A percentile compares a stretch with the other conserved stretches of the same genome.
Evolutionary conservation across 2,329 filamentous ascomycete genomes (phyloP).

Genomic region (Stagonosporopsis cucurbitacearum): DNA sequence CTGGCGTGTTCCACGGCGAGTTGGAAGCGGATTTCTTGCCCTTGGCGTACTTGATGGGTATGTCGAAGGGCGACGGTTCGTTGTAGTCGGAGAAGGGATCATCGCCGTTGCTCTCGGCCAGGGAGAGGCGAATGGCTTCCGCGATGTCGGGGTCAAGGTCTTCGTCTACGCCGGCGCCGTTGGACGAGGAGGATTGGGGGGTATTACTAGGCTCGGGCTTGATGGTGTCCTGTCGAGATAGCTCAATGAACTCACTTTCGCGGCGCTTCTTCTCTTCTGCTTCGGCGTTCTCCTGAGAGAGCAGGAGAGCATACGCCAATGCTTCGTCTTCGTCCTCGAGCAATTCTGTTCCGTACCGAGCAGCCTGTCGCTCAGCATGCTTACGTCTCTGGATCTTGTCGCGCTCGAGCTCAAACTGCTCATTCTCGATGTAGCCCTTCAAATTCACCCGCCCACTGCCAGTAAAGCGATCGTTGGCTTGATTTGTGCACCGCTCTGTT

Average conservation of each 20-base stretch:
- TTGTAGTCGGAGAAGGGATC: conserved; percentile 14
- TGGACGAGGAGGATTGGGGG: conserved; percentile 38
- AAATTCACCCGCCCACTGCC: conserved; percentile 73
- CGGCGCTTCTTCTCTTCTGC: conserved; percentile 56
- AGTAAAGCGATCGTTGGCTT: conserved; percentile 63
- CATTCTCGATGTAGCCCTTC: conserved; percentile 83
- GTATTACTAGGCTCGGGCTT: conserved; percentile 37
- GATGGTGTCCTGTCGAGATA: conserved; percentile 9
- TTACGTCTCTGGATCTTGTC: conserved; percentile 72
- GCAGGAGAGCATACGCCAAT: conserved; percentile 66
- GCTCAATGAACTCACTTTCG: conserved; percentile 48
- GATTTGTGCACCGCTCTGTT: conserved; percentile 68
- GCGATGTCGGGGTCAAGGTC: conserved; percentile 65
- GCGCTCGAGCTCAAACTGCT: conserved; percentile 77
- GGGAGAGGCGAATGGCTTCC: conserved; percentile 65
- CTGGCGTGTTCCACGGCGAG: conserved; percentile 32
- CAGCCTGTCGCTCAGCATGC: conserved; percentile 73
- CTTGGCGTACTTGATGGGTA: conserved; percentile 56
- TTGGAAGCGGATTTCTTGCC: conserved; percentile 36
- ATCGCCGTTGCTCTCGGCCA: conserved; percentile 34
- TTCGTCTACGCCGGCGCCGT: conserved; percentile 45
- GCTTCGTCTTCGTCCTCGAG: conserved; percentile 67
- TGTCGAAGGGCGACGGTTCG: conserved; percentile 45
- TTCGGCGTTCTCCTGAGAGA: conserved; percentile 65
- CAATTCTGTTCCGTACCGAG: conserved; percentile 84